Conservation (phyloP, 2,329 filamentous ascomycete genomes). For the Aspergillus pseudoviridinutans region DNA sequence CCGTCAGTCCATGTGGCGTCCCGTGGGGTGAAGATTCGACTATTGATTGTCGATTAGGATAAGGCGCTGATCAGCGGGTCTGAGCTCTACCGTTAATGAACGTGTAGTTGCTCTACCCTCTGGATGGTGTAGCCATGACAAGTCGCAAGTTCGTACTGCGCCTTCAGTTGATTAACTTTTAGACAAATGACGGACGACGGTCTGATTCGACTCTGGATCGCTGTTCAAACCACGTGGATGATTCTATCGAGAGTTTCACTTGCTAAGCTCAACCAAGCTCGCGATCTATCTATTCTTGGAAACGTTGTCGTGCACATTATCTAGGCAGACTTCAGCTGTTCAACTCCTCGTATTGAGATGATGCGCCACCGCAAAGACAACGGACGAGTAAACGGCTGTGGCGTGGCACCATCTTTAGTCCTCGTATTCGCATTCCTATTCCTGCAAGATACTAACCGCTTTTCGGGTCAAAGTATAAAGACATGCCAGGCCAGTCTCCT, state of each 20-base stretch:
- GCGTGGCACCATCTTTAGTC: not conserved
- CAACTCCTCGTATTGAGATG: not conserved
- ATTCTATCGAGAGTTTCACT: too few species aligned
- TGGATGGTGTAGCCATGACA: not conserved
- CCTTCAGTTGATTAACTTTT: not conserved
- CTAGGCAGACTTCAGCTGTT: not conserved
- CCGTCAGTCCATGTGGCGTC: not conserved
- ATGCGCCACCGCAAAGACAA: not conserved
- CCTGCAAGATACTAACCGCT: not conserved
- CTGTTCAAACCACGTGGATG: too few species aligned
- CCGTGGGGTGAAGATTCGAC: not conserved
- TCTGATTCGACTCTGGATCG: not conserved
- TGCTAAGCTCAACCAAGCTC: not conserved
- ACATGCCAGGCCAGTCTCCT: not conserved
- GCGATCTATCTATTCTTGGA: not conserved
- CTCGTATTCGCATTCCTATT: not conserved
- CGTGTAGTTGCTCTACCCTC: not conserved
- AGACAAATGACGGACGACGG: too few species aligned
- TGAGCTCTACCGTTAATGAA: not conserved
- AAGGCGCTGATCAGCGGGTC: not conserved
- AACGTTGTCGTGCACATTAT: not conserved
- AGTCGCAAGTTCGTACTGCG: not conserved
- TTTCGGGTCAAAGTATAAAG: not conserved
- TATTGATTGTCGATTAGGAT: not conserved
- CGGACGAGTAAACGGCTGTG: not conserved